Evolutionary conservation across 352 stramenopile genomes (phyloP), one percentile per base, ranked within the genome.

Genomic region (Globisporangium yorkense): DNA sequence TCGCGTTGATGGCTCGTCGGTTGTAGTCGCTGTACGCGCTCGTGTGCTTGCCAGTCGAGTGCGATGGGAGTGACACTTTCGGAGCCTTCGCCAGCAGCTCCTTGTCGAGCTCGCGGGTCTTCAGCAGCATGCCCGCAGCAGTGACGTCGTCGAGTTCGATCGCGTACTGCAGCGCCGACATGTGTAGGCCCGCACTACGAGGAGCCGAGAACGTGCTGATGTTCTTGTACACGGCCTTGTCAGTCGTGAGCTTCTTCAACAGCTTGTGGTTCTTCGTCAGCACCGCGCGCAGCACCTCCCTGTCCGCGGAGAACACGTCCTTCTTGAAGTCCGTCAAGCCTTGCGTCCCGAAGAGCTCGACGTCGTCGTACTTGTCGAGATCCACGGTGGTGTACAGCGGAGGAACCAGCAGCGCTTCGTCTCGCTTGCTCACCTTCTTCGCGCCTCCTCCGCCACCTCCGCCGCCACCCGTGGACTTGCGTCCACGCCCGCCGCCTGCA

Each of bases 21-120:
- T 92, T 90, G 65, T 92, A 92, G 51, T 92, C 83, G 57, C 83
- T 92, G 62, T 70, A 92, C 18, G 71, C 57, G 56, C 83, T 92
- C 33, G 83, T 92, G 57, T 92, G 83, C 50, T 80, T 77, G 1
- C 83, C 83, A 0, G 83, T 92, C 9, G 80, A 88, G 50, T 90
- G 80, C 3, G 80, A 79, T n/a, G 77, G 77, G 31, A 92, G 55
- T 6, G 80, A 78, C 37, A 80, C 69, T 15, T 77, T 74, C 0
- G 83, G 83, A 4, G 51, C 60, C n/a, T 68, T 65, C 2, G 83
- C 72, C 8, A 88, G 55, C 8, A 64, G 46, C 15, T 72, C 67
- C 20, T 61, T 70, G n/a, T 84, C 62, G 1, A 88, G 61, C 39
- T 77, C 68, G 2, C 66, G 60, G 5, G 82, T 72, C 53, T 89